Percentiles rank a stretch among this genome's conserved stretches.
These are phyloP conservation scores for Brassica juncea DNA, from an alignment of 345 rosid species.

Conservation along the genomic window DNA sequence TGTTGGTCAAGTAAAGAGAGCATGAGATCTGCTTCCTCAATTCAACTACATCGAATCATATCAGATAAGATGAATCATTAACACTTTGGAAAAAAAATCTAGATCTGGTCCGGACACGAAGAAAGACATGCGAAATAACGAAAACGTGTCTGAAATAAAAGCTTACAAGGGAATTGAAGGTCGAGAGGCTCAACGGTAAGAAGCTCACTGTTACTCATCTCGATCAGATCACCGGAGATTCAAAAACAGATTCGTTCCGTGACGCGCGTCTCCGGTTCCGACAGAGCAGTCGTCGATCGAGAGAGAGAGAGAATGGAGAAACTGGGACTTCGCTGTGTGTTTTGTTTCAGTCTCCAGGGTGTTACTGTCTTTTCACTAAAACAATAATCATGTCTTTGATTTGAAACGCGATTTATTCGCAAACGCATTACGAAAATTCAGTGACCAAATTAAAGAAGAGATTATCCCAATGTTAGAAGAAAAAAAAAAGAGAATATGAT, in stretches of 20 bases:
- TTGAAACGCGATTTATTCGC: not conserved
- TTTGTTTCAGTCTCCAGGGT: conserved; percentile 13
- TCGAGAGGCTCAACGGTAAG: conserved; percentile 72
- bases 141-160: conserved; percentile 36
- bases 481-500: not conserved
- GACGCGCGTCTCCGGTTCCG: conserved; percentile 31
- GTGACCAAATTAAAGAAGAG: not conserved
- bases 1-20: conserved; percentile 76
- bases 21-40: conserved; percentile 87
- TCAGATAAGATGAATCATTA: not conserved
- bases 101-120: conserved; percentile 23
- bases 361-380: not conserved
- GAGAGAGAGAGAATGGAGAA: conserved; percentile 33
- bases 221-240: conserved; percentile 35
- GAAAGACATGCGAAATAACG: not conserved
- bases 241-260: conserved; percentile 13
- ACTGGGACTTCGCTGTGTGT: conserved; percentile 20
- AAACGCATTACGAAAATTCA: not conserved
- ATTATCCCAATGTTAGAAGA: not conserved
- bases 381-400: not conserved
- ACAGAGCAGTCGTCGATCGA: not conserved
- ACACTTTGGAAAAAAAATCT: not conserved
- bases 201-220: conserved; percentile 68
- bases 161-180: conserved; percentile 83
- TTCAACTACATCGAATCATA: conserved; percentile 52